Evolutionary conservation across 1,284 basidiomycete genomes (phyloP).

Genomic region (Austroboletus rostrupii): DNA sequence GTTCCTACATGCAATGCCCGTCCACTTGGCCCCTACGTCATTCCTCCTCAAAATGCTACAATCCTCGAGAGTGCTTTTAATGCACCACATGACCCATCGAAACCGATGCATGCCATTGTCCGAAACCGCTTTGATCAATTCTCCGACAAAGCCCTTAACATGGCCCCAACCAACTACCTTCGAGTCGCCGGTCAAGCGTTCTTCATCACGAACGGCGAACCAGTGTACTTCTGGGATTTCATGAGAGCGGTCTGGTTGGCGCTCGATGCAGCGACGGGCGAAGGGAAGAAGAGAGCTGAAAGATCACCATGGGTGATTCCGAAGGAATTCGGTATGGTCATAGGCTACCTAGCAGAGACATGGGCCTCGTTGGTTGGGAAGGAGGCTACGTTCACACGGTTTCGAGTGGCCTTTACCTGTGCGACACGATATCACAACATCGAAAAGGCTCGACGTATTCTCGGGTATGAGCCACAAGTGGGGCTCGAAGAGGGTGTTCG

Average conservation of each 20-base stretch:
- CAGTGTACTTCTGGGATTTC: slow-evolving; percentile 96
- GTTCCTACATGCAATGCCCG: slow-evolving; percentile 77
- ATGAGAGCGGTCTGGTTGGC: slow-evolving; percentile 81
- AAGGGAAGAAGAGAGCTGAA: slow-evolving; percentile 29
- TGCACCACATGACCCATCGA: slow-evolving; percentile 42
- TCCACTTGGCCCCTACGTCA: slow-evolving; percentile 76
- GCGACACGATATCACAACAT: slow-evolving; percentile 88
- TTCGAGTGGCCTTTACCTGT: slow-evolving; percentile 77
- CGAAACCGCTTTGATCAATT: slow-evolving; percentile 77
- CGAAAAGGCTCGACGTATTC: slow-evolving; percentile 87
- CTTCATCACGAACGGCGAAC: slow-evolving; percentile 98
- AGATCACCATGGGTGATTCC: slow-evolving; percentile 55
- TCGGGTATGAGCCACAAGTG: slow-evolving; percentile 92
- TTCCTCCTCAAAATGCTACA: slow-evolving; percentile 55
- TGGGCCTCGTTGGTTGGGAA: slow-evolving; percentile 75
- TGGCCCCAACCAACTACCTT: slow-evolving; percentile 51
- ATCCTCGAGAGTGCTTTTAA: slow-evolving; percentile 59
- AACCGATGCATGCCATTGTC: slow-evolving; percentile 54
- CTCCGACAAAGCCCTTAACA: slow-evolving; percentile 50
- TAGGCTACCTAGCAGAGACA: slow-evolving; percentile 74
- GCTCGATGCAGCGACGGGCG: slow-evolving; percentile 57
- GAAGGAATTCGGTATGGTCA: slow-evolving; percentile 59
- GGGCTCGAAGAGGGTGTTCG: slow-evolving; percentile 87
- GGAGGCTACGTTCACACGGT: slow-evolving; percentile 88
- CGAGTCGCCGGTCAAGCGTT: slow-evolving; percentile 91